Evolutionary conservation across 169 alveolate genomes (phyloP), one percentile per base, ranked within the genome.

Genomic region (Blepharisma undulans): DNA sequence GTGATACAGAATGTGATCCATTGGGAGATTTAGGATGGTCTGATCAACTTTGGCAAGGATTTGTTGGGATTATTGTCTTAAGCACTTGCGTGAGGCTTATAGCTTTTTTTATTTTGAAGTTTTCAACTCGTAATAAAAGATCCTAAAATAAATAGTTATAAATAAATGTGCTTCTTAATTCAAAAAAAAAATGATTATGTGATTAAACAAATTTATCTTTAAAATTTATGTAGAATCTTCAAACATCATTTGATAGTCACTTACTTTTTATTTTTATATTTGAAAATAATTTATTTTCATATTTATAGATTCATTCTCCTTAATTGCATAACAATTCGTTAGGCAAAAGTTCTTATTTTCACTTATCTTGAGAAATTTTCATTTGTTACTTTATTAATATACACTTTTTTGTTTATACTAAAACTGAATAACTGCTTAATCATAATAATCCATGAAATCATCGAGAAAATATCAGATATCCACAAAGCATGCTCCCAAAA

Each of bases 341-440:
- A 82, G 27, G 18, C 33, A 82, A 10, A 18, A 82, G 18, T 10
- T 30, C 32, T 27, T 79, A 33, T 27, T 33, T 8, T 48, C 66
- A 48, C 14, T 48, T 48, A 18, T 48, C 78, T 82, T 82, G 91
- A 86, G 27, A 79, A 84, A 21, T 90, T 34, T 77, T 88, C 92
- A 88, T 72, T 76, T 34, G 92, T 88, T 0, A 87, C 76, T 18
- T 87, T 88, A 48, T 88, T 88, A 22, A 79, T 21, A 3, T 10
- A 6, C 72, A 7, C 32, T 88, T 88, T 29, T 34, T 88, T 0
- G 87, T 72, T 18, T 88, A 59, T 16, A 88, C 87, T n/a, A 86
- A 36, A 21, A 86, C 29, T 3, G 18, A 29, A 30, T 76, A 60
- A 86, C 29, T 2, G n/a, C n/a, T n/a, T n/a, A n/a, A n/a, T n/a